phyloP scores from a whole-genome alignment of 2,329 filamentous ascomycete species.

The Colletotrichum camelliae region DNA sequence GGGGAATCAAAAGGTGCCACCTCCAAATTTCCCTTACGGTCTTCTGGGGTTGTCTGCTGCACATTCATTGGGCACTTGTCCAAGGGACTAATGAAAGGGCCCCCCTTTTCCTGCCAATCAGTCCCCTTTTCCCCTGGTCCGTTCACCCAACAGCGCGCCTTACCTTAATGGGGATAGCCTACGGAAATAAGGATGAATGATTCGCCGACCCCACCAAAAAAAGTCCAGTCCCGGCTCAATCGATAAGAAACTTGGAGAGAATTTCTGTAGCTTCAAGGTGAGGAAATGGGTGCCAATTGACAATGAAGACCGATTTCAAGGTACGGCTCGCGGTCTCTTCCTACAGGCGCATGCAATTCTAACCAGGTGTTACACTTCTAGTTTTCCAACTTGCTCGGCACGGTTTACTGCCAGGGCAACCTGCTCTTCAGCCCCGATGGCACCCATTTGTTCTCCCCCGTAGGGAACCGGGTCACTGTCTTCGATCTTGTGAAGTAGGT shows the following conservation, averaged over 20 bases:
- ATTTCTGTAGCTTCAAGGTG: conserved; percentile 9
- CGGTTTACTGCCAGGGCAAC: conserved; percentile 98
- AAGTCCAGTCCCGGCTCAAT: conserved; percentile 30
- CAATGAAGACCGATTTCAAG: conserved; percentile 99
- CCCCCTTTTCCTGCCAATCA: conserved; percentile 25
- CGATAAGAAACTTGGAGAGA: conserved; percentile 35
- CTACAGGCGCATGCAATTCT: background rate
- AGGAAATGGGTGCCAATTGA: conserved; percentile 45
- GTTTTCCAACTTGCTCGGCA: conserved; percentile 98
- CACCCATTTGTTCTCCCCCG: conserved; percentile 91
- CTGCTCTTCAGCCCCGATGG: conserved; percentile 96
- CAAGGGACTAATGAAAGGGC: conserved; percentile 22
- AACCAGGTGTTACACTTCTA: conserved; percentile 40
- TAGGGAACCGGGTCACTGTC: conserved; percentile 93
- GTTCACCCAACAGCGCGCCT: background rate
- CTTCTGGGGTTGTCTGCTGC: conserved; percentile 17
- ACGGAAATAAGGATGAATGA: conserved; percentile 36
- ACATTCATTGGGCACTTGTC: conserved; percentile 17
- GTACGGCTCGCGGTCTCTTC: conserved; percentile 49
- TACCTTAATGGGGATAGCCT: background rate
- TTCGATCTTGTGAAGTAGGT: conserved; percentile 94
- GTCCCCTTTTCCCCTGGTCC: conserved; percentile 16
- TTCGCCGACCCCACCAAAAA: conserved; percentile 34
- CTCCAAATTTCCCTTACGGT: conserved; percentile 25
- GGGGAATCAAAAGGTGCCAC: conserved; percentile 27